Conservation (phyloP, 108 stramenopile species). For the Schizochytrium sp. region DNA sequence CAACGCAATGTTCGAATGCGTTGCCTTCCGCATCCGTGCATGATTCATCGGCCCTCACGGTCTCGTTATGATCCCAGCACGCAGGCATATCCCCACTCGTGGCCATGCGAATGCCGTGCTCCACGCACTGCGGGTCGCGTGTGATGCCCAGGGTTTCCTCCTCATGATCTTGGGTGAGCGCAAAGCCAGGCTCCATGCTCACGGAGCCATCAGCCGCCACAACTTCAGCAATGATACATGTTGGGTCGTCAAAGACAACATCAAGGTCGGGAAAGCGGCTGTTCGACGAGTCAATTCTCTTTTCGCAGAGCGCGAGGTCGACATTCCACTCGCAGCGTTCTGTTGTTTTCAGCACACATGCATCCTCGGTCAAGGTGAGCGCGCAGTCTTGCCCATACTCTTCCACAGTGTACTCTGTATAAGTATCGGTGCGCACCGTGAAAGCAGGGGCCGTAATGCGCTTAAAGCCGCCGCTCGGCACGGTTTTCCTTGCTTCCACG, state of each 20-base stretch:
- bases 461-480: not conserved
- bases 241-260: not conserved
- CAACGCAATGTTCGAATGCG: not conserved
- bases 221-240: not conserved
- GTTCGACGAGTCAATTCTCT: not conserved
- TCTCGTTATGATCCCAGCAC: not conserved
- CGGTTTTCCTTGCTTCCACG: not conserved
- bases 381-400: not conserved
- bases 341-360: not conserved
- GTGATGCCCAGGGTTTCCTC: not conserved
- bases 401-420: not conserved
- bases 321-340: slow-evolving; percentile 9
- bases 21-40: not conserved
- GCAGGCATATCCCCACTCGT: not conserved
- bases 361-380: not conserved
- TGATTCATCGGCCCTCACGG: not conserved
- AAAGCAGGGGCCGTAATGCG: not conserved
- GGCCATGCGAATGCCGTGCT: not conserved
- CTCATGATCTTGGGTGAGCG: not conserved
- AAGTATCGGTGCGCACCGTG: not conserved
- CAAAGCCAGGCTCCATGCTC: not conserved
- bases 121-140: not conserved
- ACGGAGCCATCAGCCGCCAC: not conserved
- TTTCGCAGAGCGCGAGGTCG: not conserved
- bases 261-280: not conserved